Evolutionary conservation across 1,284 basidiomycete species (phyloP), one percentile per base, ranked within the genome.

Genomic region (Cutaneotrichosporon arboriforme): DNA sequence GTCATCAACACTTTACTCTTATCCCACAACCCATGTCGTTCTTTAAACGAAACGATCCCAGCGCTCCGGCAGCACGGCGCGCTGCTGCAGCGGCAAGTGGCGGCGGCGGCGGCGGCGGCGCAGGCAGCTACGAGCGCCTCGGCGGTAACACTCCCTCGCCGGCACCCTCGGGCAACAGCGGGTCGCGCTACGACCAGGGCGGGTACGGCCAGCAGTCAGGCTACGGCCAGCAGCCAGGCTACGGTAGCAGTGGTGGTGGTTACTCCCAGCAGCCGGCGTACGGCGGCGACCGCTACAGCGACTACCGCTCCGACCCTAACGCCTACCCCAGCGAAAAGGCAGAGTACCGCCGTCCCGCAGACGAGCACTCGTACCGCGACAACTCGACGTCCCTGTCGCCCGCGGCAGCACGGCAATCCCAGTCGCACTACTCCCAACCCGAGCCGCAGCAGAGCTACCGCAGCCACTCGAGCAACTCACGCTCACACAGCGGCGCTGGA

Each of bases 11-110:
- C 26, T 31, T 31, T 31, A 31, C 26, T 31, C n/a, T n/a, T n/a
- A 41, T 41, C 20, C 9, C 41, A 43, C 41, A 13, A 15, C 20
- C 20, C 39, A 49, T 49, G 47, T 49, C 47, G 4, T 49, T 49
- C 39, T 76, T 76, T 64, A 75, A 73, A 46, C 55, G 71, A 15
- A 69, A 61, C 59, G 68, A 73, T 49, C 69, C 64, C 10, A 65
- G 50, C 54, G 69, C 71, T 1, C 67, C 65, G 12, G 64, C 67
- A 31, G 68, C 68, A 22, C 55, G 65, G 36, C 46, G 69, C 21
- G 63, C 66, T 9, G 52, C 34, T 12, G 55, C 41, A 3, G 54
- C 46, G 14, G 23, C 48, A 17, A 36, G 51, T 23, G 49, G 51
- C 14, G 47, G 51, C 8, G 42, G 38, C 20, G 41, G 49, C 13